A percentile compares a stretch with the other conserved stretches of the same genome.
Conservation (phyloP, 2,329 filamentous ascomycete genomes). For the Stylonectria norvegica region DNA sequence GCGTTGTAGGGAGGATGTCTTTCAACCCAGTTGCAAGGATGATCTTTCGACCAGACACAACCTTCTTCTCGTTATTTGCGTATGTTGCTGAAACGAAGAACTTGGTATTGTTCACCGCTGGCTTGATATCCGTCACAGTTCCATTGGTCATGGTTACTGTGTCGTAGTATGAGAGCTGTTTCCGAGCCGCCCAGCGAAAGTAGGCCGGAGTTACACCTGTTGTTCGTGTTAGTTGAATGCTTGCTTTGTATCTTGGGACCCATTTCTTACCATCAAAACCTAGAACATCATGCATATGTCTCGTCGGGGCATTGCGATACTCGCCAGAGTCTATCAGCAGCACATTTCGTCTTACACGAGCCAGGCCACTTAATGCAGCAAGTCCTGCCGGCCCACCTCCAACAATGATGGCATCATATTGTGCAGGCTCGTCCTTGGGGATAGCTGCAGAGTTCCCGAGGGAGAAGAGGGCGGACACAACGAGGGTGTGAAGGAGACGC, state of each 20-base stretch:
- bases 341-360: conserved; percentile 52
- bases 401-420: conserved; percentile 55
- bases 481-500: conserved; percentile 11
- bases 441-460: conserved; percentile 17
- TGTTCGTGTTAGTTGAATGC: conserved; percentile 2
- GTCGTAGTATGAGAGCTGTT: conserved; percentile 50
- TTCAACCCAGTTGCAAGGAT: conserved; percentile 56
- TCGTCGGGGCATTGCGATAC: conserved; percentile 55
- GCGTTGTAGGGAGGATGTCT: conserved; percentile 53
- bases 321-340: conserved; percentile 56
- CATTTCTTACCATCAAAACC: conserved; percentile 57
- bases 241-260: too few species aligned
- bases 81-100: conserved; percentile 41
- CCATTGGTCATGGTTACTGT: conserved; percentile 50
- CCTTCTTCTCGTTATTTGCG: conserved; percentile 18
- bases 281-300: conserved; percentile 60
- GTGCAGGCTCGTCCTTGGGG: conserved; percentile 3
- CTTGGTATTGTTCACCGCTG: conserved; percentile 37
- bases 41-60: conserved; percentile 49
- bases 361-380: conserved; percentile 53
- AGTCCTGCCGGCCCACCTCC: conserved; percentile 58
- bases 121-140: conserved; percentile 45
- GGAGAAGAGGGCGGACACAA: conserved; percentile 11
- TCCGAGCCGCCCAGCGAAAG: conserved; percentile 52
- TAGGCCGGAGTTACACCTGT: conserved; percentile 53